Base-by-base conservation (phyloP, 176 grass and related monocot genomes). In the Carex littledalei region DNA sequence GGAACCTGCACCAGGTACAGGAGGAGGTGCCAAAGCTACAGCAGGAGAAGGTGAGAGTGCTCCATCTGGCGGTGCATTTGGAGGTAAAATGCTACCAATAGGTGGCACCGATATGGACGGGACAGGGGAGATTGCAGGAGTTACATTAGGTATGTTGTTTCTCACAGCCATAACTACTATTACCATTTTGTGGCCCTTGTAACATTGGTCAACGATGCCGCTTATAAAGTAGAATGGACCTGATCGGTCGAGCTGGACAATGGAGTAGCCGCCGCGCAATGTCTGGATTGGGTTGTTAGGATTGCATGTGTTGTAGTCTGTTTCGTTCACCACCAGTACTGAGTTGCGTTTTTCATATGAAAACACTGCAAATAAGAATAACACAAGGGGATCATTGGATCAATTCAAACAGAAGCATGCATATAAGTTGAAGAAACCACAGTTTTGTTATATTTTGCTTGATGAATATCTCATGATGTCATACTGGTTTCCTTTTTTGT, bases 171-270 rank as follows among this genome's bases (percentile, higher is more conserved):
- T 88, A 11, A 98, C 91, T 68, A 94, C 68, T 64, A 94, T 45
- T 65, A 88, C 87, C 71, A 97, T 63, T 81, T 97, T 97, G 72
- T 93, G 89, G 1, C 89, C 92, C 41, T 91, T 92, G 32, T 87
- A 80, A 87, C 95, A 97, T 53, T 54, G 59, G 57, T 84, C 81
- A 45, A 84, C 54, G 63, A 62, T 87, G 63, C 91, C 85, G 81
- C 92, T 94, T 86, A 97, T 86, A 89, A 97, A 97, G 89, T 85
- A 94, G 84, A 98, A 94, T 13, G 87, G 63, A 9, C 89, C 95
- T 10, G 89, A 82, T 54, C 89, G 86, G 37, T 93, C 80, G 52
- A 98, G 88, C 75, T 16, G 81, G 86, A 98, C 84, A 81, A 63
- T 65, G 24, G 95, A 93, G 80, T 88, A 53, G 13, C 90, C 79